These are phyloP conservation scores for Auriculariales sp. DNA, from an alignment of 768 basidiomycete genomes.

Conservation along the genomic window DNA sequence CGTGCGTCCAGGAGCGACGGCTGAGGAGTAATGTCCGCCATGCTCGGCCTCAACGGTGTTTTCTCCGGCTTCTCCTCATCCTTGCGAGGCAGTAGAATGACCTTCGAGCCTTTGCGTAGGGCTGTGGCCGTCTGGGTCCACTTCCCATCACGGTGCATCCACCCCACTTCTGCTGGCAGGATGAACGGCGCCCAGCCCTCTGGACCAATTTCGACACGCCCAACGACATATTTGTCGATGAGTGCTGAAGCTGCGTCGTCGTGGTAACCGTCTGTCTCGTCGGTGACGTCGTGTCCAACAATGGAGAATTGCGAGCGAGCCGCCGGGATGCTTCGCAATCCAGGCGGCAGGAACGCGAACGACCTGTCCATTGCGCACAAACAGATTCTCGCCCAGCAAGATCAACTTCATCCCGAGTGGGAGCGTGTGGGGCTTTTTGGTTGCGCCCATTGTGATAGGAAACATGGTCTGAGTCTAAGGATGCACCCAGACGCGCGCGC, in stretches of 20 bases:
- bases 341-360: conserved; percentile 56
- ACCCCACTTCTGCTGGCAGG: conserved; percentile 77
- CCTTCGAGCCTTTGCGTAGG: conserved; percentile 30
- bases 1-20: conserved; percentile 40
- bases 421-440: too few relatives aligned
- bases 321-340: conserved; percentile 85
- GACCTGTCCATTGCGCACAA: conserved; percentile 54
- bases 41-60: conserved; percentile 31
- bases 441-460: too few relatives aligned
- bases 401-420: conserved; percentile 55
- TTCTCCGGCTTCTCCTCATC: not conserved
- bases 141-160: conserved; percentile 43
- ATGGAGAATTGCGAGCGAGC: conserved; percentile 77
- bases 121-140: conserved; percentile 55
- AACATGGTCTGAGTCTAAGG: too few relatives aligned
- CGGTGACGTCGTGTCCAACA: conserved; percentile 90
- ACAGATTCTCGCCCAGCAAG: conserved; percentile 56
- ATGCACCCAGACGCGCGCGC: too few relatives aligned
- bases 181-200: conserved; percentile 59
- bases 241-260: conserved; percentile 34
- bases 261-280: conserved; percentile 92
- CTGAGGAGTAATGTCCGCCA: too few relatives aligned
- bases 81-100: conserved; percentile 36
- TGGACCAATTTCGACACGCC: conserved; percentile 41
- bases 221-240: conserved; percentile 54